Conservation (phyloP, 2,329 filamentous ascomycete species). For the Fusarium duplospermum region DNA sequence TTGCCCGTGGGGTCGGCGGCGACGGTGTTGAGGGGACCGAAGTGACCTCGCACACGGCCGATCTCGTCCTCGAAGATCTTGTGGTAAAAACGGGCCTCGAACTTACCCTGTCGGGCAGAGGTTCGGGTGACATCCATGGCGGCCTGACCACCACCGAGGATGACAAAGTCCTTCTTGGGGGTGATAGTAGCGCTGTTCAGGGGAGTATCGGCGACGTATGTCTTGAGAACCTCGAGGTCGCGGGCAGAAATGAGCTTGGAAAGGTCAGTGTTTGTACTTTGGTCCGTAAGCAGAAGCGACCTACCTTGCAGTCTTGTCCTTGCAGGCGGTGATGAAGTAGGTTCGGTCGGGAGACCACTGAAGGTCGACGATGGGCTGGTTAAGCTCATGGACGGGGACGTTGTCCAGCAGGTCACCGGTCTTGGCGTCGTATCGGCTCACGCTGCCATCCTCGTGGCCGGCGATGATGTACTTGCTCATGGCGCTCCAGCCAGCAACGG, state of each 20-base stretch:
- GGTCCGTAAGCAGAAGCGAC: slow-evolving; percentile 12
- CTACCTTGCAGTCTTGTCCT: slow-evolving; percentile 95
- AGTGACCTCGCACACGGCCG: slow-evolving; percentile 95
- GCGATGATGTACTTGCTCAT: slow-evolving; percentile 96
- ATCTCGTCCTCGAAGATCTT: slow-evolving; percentile 99
- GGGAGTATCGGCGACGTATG: slow-evolving; percentile 90
- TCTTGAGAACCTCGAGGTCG: slow-evolving; percentile 93
- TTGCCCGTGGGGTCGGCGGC: slow-evolving; percentile 92
- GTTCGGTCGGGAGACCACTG: slow-evolving; percentile 95
- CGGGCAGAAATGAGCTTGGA: slow-evolving; percentile 80
- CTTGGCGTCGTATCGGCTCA: slow-evolving; percentile 94
- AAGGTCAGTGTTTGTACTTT: slow-evolving; percentile 19
- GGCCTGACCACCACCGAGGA: slow-evolving; percentile 96
- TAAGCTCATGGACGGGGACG: slow-evolving; percentile 86
- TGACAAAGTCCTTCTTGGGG: slow-evolving; percentile 96
- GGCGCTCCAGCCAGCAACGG: slow-evolving; percentile 96
- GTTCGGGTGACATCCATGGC: slow-evolving; percentile 99
- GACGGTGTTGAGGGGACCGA: slow-evolving; percentile 96
- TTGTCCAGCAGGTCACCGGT: slow-evolving; percentile 85
- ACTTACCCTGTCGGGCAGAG: slow-evolving; percentile 94
- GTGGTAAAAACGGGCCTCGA: slow-evolving; percentile 99
- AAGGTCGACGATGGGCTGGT: slow-evolving; percentile 86
- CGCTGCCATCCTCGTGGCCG: slow-evolving; percentile 94
- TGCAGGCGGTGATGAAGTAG: slow-evolving; percentile 98
- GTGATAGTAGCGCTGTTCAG: slow-evolving; percentile 96